phyloP scores from a whole-genome alignment of 2,329 filamentous ascomycete genomes.

The Ophidiomyces ophidiicola region DNA sequence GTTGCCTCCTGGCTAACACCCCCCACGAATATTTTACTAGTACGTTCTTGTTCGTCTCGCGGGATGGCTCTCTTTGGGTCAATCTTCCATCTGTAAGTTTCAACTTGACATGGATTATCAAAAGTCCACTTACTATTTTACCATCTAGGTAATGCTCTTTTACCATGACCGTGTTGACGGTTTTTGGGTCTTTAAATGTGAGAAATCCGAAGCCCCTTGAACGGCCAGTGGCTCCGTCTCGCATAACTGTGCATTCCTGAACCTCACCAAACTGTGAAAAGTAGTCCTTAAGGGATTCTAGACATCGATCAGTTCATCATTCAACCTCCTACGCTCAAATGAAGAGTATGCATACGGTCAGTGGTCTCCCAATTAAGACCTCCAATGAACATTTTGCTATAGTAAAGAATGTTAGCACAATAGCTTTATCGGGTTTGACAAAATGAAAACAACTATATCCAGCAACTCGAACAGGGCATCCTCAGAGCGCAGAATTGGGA shows the following conservation, averaged over 20 bases:
- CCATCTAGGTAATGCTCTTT: conserved; percentile 97
- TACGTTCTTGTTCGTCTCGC: conserved; percentile 94
- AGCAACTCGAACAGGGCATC: too few species aligned
- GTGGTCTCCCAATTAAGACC: conserved; percentile 98
- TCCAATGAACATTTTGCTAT: conserved; percentile 99
- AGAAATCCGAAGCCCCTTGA: conserved; percentile 95
- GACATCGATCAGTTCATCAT: conserved; percentile 14
- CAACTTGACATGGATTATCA: background rate
- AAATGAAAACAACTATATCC: conserved; percentile 3
- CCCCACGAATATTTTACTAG: conserved; percentile 96
- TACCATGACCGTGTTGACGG: conserved; percentile 98
- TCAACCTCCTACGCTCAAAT: conserved; percentile 5
- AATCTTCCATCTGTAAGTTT: conserved; percentile 48
- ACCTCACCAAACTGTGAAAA: conserved; percentile 98
- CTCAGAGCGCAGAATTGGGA: too few species aligned
- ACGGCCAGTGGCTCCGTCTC: conserved; percentile 82
- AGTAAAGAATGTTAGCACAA: conserved; percentile 25
- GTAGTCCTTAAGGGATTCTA: conserved; percentile 92
- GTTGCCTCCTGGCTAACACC: conserved; percentile 96
- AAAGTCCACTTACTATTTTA: conserved; percentile 61
- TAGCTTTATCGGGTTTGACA: background rate
- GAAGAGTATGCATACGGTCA: conserved; percentile 59
- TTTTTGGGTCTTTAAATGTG: conserved; percentile 95
- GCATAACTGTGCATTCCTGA: conserved; percentile 97
- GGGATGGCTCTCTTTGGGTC: conserved; percentile 96